These are phyloP conservation scores for Rosa chinensis DNA, from an alignment of 306 rosid species.

Conservation along the genomic window DNA sequence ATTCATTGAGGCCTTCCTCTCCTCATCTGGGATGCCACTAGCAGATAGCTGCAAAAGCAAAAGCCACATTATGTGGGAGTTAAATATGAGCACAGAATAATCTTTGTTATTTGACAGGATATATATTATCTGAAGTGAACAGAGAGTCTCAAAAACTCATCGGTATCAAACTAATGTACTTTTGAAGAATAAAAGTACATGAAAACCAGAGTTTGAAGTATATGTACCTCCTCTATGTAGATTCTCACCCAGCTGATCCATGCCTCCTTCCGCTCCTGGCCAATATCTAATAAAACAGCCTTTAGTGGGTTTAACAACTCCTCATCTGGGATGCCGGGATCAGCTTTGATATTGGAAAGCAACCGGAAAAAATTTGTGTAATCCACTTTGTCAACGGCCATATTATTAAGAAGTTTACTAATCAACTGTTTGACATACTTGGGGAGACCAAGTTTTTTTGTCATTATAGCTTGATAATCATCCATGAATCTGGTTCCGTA, in stretches of 20 bases:
- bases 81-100: neutral
- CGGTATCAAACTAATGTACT: neutral
- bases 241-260: constrained; percentile 87
- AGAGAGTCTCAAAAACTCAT: neutral
- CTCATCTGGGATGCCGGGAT: constrained; percentile 70
- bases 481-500: constrained; percentile 96
- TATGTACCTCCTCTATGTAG: constrained; percentile 74
- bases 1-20: constrained; percentile 79
- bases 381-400: constrained; percentile 99
- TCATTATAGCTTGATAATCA: constrained; percentile 92
- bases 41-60: constrained; percentile 65
- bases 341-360: constrained; percentile 83
- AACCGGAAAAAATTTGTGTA: constrained; percentile 88
- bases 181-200: too few relatives aligned
- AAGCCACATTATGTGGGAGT: neutral
- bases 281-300: constrained; percentile 91
- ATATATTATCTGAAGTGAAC: too few relatives aligned
- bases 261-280: constrained; percentile 91
- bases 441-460: constrained; percentile 88
- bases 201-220: constrained; percentile 6
- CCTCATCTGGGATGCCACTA: constrained; percentile 70
- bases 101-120: neutral
- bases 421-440: constrained; percentile 92
- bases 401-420: constrained; percentile 77
- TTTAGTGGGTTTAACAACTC: constrained; percentile 81